Conservation (phyloP, 163 green algal genomes). For the Chloromonas sp. region DNA sequence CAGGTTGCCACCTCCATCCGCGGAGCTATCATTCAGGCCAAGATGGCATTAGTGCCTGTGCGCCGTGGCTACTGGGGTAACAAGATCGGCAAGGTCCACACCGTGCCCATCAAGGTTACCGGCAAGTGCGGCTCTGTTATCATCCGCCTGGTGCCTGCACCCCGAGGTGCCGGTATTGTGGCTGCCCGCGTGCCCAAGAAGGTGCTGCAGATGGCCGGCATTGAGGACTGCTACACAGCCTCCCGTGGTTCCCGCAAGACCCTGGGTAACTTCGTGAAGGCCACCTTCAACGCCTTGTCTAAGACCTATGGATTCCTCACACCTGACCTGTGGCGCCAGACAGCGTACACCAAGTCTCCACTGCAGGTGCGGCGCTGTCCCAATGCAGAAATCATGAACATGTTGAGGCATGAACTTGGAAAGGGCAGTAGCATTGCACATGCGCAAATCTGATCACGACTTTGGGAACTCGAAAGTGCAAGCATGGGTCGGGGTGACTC, state of each 20-base stretch:
- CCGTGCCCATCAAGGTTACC: constrained; percentile 85
- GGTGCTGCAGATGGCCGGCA: constrained; percentile 94
- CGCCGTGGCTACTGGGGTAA: constrained; percentile 98
- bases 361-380: constrained; percentile 30
- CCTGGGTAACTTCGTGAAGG: constrained; percentile 98
- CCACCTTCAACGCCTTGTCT: constrained; percentile 81
- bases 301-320: constrained; percentile 96
- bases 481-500: too few species aligned
- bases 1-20: constrained; percentile 92
- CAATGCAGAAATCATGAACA: too few species aligned
- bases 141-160: constrained; percentile 94
- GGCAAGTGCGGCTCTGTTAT: constrained; percentile 95
- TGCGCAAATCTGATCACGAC: too few species aligned
- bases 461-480: too few species aligned
- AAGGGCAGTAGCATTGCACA: too few species aligned
- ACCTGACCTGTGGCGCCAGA: constrained; percentile 95
- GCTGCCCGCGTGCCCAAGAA: constrained; percentile 97
- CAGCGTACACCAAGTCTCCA: constrained; percentile 84
- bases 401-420: too few species aligned
- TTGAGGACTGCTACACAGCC: constrained; percentile 98
- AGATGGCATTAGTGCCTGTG: constrained; percentile 92
- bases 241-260: constrained; percentile 94
- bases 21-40: constrained; percentile 96
- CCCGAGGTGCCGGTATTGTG: constrained; percentile 93
- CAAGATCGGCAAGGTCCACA: constrained; percentile 96